Evolutionary conservation across 169 alveolate genomes (phyloP).

Genomic region (Cryptosporidium sp.): DNA sequence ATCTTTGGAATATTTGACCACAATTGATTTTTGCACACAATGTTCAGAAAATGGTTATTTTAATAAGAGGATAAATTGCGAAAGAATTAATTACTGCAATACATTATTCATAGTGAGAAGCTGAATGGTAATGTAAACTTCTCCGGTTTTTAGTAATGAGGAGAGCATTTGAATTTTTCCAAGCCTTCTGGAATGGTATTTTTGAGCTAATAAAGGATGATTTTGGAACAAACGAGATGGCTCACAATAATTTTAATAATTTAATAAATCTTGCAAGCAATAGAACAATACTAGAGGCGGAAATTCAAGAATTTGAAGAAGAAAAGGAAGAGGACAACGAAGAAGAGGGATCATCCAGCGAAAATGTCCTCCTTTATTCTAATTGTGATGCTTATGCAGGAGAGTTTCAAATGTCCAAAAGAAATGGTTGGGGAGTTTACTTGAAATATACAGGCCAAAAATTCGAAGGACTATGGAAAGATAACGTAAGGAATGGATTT

Average conservation of each 20-base stretch:
- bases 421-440: conserved; percentile 81
- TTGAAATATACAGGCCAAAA: conserved; percentile 80
- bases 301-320: background rate
- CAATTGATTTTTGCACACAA: background rate
- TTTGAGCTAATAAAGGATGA: background rate
- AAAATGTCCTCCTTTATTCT: conserved; percentile 61
- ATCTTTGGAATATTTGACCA: background rate
- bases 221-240: background rate
- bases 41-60: background rate
- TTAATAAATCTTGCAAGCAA: background rate
- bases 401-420: conserved; percentile 71
- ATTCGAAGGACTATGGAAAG: conserved; percentile 79
- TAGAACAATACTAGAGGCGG: conserved; percentile 1
- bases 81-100: background rate
- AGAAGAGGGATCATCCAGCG: background rate
- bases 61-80: background rate
- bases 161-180: background rate
- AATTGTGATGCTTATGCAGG: conserved; percentile 78
- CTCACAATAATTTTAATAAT: background rate
- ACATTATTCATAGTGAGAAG: background rate
- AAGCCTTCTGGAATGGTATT: background rate
- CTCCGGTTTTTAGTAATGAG: background rate
- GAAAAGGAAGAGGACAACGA: background rate
- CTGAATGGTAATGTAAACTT: background rate
- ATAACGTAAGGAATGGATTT: conserved; percentile 78